Evolutionary conservation across 371 early-diverging fungal species (phyloP), one percentile per base, ranked within the genome.

Genomic region (Apophysomyces ossiformis): DNA sequence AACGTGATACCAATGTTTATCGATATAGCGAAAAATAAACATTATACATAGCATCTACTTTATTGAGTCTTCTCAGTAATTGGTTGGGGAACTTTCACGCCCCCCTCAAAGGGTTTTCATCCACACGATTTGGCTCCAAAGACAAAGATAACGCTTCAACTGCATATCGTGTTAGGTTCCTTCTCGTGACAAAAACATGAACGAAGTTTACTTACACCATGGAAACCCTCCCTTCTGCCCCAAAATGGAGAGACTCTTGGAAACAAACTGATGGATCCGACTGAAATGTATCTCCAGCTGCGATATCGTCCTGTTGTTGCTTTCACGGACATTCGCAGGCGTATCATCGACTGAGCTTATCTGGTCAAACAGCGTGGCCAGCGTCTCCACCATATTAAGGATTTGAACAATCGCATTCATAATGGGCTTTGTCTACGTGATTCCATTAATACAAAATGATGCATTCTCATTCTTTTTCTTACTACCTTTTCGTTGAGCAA

Each of bases 1-100:
- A 69, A 63, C 65, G 83, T 58, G 76, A 75, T 1, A 81, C 83
- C 6, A 83, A 83, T 59, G 74, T 80, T 1, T 83, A 83, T 43
- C 69, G 82, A 46, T 77, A 69, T 36, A 37, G 32, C 32, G 38
- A 43, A 5, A 41, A 38, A n/a, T 68, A 69, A 11, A 50, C 21
- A 50, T 7, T 18, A n/a, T 45, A 43, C 1, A 47, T 15, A n/a
- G 5, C 7, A 21, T 18, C n/a, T n/a, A 15, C 4, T 41, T 41
- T 41, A 11, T 41, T 41, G 8, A 41, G 8, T 41, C 8, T 41
- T 41, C 32, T 26, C 32, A 26, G 32, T 26, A 26, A 26, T 26
- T 26, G 32, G 0, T 26, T 26, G 32, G 32, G 32, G 32, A 26
- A 26, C 32, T 26, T 26, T 26, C 32, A 26, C 32, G 32, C 32